Conservation (phyloP, 1,139 yeast species). For the Yamadazyma spencermartinsiae region DNA sequence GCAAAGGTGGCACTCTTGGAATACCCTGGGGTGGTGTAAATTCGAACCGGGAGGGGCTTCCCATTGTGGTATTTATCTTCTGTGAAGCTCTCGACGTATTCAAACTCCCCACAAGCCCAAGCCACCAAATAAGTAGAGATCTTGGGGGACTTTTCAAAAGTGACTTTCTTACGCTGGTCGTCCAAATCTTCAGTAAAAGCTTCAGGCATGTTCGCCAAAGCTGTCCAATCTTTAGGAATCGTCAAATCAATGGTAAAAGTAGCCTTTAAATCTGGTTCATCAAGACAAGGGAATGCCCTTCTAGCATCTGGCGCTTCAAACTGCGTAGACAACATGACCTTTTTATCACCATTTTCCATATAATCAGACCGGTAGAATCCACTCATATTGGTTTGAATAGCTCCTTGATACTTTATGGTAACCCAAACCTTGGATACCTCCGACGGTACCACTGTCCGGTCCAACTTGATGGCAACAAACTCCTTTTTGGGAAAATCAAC, state of each 20-base stretch:
- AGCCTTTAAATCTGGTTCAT: slow-evolving; percentile 78
- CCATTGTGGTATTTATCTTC: slow-evolving; percentile 25
- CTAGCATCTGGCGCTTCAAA: slow-evolving; percentile 87
- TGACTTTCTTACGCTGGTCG: slow-evolving; percentile 22
- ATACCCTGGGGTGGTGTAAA: slow-evolving; percentile 72
- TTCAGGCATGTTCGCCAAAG: slow-evolving; percentile 74
- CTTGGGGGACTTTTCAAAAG: slow-evolving; percentile 56
- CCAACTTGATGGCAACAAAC: slow-evolving; percentile 27
- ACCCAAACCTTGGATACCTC: slow-evolving; percentile 21
- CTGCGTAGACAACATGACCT: slow-evolving; percentile 75
- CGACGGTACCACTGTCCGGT: slow-evolving; percentile 10
- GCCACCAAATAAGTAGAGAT: slow-evolving; percentile 79
- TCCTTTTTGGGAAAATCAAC: slow-evolving; percentile 22
- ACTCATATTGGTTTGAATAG: slow-evolving; percentile 61
- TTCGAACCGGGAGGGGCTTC: slow-evolving; percentile 72
- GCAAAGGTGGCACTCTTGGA: slow-evolving; percentile 63
- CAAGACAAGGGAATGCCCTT: slow-evolving; percentile 81
- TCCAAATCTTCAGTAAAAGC: slow-evolving; percentile 13
- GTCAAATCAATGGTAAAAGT: slow-evolving; percentile 64
- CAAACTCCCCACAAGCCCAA: slow-evolving; percentile 76
- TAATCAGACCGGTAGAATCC: slow-evolving; percentile 83
- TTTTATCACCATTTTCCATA: slow-evolving; percentile 56
- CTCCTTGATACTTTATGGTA: slow-evolving; percentile 45
- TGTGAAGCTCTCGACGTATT: slow-evolving; percentile 59
- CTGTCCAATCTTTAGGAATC: slow-evolving; percentile 58